Conservation (phyloP, 169 alveolate species). For the Plasmodium falciparum region DNA sequence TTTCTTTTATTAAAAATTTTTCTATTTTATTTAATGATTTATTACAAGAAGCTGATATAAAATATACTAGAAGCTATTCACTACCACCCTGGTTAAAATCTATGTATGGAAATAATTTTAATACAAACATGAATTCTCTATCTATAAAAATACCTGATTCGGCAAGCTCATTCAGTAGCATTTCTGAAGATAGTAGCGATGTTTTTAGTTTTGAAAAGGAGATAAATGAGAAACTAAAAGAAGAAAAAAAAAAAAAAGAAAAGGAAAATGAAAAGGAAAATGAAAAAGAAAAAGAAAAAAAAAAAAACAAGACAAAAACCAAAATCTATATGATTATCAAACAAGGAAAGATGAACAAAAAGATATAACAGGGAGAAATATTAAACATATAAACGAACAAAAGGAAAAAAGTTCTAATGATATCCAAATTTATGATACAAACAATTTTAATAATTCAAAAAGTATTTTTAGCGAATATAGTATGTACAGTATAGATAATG, state of each 20-base stretch:
- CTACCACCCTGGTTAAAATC: slow-evolving; percentile 70
- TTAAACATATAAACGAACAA: not conserved
- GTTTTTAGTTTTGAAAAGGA: slow-evolving; percentile 58
- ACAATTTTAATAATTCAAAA: slow-evolving; percentile 1
- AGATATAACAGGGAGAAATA: not conserved
- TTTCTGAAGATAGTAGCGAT: slow-evolving; percentile 57
- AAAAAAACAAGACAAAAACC: not conserved
- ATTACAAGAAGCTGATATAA: slow-evolving; percentile 64
- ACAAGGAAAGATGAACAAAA: not conserved
- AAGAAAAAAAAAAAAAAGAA: slow-evolving; percentile 29
- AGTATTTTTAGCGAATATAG: slow-evolving; percentile 8
- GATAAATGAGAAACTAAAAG: slow-evolving; percentile 45
- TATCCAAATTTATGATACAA: not conserved
- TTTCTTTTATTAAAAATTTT: slow-evolving; percentile 36
- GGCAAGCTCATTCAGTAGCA: slow-evolving; percentile 46
- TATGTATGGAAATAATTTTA: slow-evolving; percentile 45
- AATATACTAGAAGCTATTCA: slow-evolving; percentile 61
- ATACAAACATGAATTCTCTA: slow-evolving; percentile 10
- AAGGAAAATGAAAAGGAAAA: slow-evolving; percentile 14
- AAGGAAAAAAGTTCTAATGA: not conserved
- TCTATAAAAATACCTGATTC: slow-evolving; percentile 52
- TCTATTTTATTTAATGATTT: slow-evolving; percentile 57
- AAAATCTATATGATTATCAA: not conserved
- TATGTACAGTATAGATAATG: slow-evolving; percentile 17
- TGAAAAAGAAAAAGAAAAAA: not conserved